Conservation (phyloP, 2,329 filamentous ascomycete species). For the Fusarium irregulare region DNA sequence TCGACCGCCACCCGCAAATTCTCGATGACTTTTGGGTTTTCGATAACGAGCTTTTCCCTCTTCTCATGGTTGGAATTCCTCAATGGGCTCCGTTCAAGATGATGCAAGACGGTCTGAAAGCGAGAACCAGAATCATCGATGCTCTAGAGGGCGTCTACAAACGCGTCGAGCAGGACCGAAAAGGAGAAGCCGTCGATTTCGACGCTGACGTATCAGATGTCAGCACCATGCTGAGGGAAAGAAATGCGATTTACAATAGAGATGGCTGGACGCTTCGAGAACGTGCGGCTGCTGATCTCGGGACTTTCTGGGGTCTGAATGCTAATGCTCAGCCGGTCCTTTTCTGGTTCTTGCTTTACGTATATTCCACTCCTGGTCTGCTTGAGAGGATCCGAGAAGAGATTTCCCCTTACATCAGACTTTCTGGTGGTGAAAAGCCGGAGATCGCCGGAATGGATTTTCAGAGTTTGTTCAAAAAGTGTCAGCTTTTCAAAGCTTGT, state of each 20-base stretch:
- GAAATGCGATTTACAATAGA: constrained; percentile 27
- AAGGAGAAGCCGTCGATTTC: constrained; percentile 25
- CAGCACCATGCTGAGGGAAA: constrained; percentile 20
- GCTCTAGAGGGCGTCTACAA: constrained; percentile 12
- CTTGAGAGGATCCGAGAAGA: constrained; percentile 29
- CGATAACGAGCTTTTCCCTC: constrained; percentile 37
- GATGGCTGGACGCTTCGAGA: constrained; percentile 25
- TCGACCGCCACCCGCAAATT: constrained; percentile 21
- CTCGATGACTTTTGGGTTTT: constrained; percentile 41
- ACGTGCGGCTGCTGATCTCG: constrained; percentile 17
- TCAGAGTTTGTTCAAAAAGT: constrained; percentile 14
- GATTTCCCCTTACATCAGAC: constrained; percentile 10
- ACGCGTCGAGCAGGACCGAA: constrained; percentile 16
- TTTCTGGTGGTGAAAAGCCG: background rate
- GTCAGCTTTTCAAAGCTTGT: constrained; percentile 39
- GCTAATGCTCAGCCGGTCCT: constrained; percentile 39
- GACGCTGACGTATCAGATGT: constrained; percentile 32
- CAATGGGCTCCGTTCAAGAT: constrained; percentile 33
- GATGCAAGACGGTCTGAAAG: constrained; percentile 33
- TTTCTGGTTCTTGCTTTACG: constrained; percentile 38
- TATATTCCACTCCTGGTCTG: constrained; percentile 29
- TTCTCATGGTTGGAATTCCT: constrained; percentile 38
- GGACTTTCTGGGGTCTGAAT: constrained; percentile 38
- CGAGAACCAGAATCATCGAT: constrained; percentile 24
- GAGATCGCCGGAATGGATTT: constrained; percentile 33